Evolutionary conservation across 352 stramenopile species (phyloP).

Genomic region (Globisporangium takayamanum): DNA sequence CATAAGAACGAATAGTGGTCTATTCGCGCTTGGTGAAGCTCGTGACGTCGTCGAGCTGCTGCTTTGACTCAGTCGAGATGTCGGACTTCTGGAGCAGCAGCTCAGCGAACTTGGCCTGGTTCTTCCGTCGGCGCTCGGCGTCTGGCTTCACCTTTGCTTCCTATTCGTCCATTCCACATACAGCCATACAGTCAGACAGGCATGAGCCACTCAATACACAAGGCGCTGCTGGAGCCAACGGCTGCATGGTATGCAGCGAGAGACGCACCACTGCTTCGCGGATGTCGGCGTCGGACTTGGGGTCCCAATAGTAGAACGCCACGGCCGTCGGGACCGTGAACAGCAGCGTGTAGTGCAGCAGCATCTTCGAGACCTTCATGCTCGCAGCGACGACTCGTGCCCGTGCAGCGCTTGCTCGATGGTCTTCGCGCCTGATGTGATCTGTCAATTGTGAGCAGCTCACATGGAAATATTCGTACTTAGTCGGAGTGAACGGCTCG

Average conservation of each 20-base stretch:
- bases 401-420: too few relatives aligned
- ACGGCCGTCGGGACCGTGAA: slow-evolving; percentile 67
- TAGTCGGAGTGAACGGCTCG: not conserved
- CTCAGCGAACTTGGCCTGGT: slow-evolving; percentile 71
- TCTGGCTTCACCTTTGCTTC: slow-evolving; percentile 68
- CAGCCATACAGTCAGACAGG: not conserved
- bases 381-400: not conserved
- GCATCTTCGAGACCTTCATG: slow-evolving; percentile 83
- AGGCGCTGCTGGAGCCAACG: not conserved
- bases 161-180: slow-evolving; percentile 20
- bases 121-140: slow-evolving; percentile 44
- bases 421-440: too few relatives aligned
- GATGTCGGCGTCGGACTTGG: slow-evolving; percentile 69
- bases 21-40: slow-evolving; percentile 48
- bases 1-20: not conserved
- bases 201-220: not conserved
- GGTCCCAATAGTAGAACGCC: slow-evolving; percentile 65
- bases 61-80: slow-evolving; percentile 54
- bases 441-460: too few relatives aligned
- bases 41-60: slow-evolving; percentile 77
- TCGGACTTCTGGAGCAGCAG: slow-evolving; percentile 48
- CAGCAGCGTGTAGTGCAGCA: slow-evolving; percentile 69
- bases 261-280: slow-evolving; percentile 64
- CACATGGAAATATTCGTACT: not conserved
- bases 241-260: not conserved